Evolutionary conservation across 73 alveolate genomes (phyloP).

Genomic region (Paramecium biaurelia): DNA sequence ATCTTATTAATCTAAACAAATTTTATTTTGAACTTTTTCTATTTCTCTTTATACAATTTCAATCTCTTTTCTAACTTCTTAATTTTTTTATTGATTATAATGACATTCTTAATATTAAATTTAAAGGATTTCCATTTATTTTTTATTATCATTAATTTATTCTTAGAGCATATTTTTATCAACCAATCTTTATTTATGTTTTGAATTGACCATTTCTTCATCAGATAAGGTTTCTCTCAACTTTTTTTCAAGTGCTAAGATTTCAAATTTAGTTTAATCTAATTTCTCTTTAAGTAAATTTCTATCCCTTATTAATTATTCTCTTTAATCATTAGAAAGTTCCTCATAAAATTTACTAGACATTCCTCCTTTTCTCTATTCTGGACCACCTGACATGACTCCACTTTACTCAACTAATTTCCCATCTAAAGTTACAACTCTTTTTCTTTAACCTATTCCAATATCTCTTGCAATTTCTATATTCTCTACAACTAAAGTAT

Average conservation of each 20-base stretch:
- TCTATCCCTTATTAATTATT: conserved; percentile 23
- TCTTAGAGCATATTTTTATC: conserved; percentile 32
- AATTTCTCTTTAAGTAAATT: background rate
- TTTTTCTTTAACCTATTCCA: conserved; percentile 72
- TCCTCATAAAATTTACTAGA: conserved; percentile 46
- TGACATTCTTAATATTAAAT: background rate
- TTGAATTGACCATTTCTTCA: background rate
- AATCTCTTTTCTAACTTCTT: background rate
- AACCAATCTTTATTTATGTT: background rate
- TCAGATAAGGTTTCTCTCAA: background rate
- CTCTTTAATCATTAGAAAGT: conserved; percentile 25
- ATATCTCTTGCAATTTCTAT: conserved; percentile 81
- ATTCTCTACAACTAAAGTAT: conserved; percentile 83
- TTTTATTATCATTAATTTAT: background rate
- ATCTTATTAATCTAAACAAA: background rate
- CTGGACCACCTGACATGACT: conserved; percentile 91
- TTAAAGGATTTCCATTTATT: background rate
- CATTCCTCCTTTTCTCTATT: conserved; percentile 81
- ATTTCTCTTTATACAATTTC: background rate
- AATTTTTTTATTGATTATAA: background rate
- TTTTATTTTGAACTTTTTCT: background rate
- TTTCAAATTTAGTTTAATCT: background rate
- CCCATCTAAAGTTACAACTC: conserved; percentile 85
- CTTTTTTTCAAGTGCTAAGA: background rate
- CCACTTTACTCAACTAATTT: conserved; percentile 89